phyloP scores from a whole-genome alignment of 768 basidiomycete genomes.

The Epithele typhae region DNA sequence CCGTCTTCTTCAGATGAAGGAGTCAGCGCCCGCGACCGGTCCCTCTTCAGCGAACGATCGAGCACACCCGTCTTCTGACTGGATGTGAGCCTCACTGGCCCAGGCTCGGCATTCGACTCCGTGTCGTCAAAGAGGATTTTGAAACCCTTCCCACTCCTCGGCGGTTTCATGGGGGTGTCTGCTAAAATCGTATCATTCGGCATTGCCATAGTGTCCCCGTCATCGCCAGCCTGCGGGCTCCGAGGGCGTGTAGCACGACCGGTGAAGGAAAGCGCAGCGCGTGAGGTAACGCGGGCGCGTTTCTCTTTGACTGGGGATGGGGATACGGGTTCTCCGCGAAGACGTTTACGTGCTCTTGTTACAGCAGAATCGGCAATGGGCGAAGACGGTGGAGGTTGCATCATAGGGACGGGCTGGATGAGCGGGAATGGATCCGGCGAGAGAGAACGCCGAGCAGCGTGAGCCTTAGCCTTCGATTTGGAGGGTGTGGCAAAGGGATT shows the following conservation, averaged over 20 bases:
- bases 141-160: slow-evolving; percentile 55
- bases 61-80: neutral
- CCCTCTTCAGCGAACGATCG: slow-evolving; percentile 8
- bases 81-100: neutral
- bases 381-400: slow-evolving; percentile 8
- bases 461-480: slow-evolving; percentile 23
- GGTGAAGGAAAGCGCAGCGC: slow-evolving; percentile 35
- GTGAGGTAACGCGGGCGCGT: slow-evolving; percentile 51
- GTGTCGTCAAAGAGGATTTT: slow-evolving; percentile 60
- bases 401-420: slow-evolving; percentile 23
- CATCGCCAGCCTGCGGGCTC: slow-evolving; percentile 33
- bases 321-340: slow-evolving; percentile 79
- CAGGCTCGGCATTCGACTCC: slow-evolving; percentile 8
- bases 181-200: slow-evolving; percentile 48
- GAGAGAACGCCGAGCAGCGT: slow-evolving; percentile 21
- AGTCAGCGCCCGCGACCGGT: slow-evolving; percentile 18
- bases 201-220: slow-evolving; percentile 17
- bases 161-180: slow-evolving; percentile 68
- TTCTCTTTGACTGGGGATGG: slow-evolving; percentile 80
- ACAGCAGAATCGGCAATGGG: slow-evolving; percentile 39
- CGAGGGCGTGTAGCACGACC: slow-evolving; percentile 26
- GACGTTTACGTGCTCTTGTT: slow-evolving; percentile 70
- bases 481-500: slow-evolving; percentile 47
- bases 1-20: slow-evolving; percentile 20
- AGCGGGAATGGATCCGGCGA: slow-evolving; percentile 41